A percentile compares a stretch with the other conserved stretches of the same genome.
phyloP scores from a whole-genome alignment of 2,329 filamentous ascomycete species.

The Ascocoryne sarcoides region DNA sequence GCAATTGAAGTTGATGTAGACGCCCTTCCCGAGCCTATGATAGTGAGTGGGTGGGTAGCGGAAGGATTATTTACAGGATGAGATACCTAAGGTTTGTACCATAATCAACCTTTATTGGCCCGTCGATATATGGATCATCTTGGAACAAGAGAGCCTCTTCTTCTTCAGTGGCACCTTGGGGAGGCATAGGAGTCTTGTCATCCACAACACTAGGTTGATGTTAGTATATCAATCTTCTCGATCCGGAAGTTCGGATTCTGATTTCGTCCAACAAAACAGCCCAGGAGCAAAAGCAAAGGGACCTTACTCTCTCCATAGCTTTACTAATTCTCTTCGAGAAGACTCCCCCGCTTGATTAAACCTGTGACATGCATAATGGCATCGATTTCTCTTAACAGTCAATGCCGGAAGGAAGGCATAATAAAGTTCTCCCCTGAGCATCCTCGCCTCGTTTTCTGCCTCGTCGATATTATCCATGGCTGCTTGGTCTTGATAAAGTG shows the following conservation, averaged over 20 bases:
- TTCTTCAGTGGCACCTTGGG: constrained; percentile 43
- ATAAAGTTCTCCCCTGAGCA: constrained; percentile 64
- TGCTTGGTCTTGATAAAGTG: neutral
- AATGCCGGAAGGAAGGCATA: constrained; percentile 64
- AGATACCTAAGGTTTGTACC: constrained; percentile 59
- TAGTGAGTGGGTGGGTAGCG: constrained; percentile 5
- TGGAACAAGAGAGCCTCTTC: constrained; percentile 58
- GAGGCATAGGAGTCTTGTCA: constrained; percentile 56
- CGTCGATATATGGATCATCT: constrained; percentile 59
- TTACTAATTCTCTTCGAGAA: constrained; percentile 51
- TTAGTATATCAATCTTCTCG: constrained; percentile 7
- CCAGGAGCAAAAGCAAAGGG: constrained; percentile 12
- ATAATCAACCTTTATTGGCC: constrained; percentile 66
- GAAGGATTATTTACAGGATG: too few relatives aligned
- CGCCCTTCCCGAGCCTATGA: constrained; percentile 52
- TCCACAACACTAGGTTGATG: constrained; percentile 44
- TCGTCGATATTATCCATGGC: constrained; percentile 29
- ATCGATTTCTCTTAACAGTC: constrained; percentile 52
- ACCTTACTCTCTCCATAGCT: constrained; percentile 63
- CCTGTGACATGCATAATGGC: constrained; percentile 48
- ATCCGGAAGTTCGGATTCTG: neutral
- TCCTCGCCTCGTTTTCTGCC: constrained; percentile 43
- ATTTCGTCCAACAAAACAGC: constrained; percentile 1
- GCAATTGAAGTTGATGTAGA: constrained; percentile 69
- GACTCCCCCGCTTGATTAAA: constrained; percentile 57